phyloP scores from a whole-genome alignment of 2,329 filamentous ascomycete species.

The Fusarium compactum region DNA sequence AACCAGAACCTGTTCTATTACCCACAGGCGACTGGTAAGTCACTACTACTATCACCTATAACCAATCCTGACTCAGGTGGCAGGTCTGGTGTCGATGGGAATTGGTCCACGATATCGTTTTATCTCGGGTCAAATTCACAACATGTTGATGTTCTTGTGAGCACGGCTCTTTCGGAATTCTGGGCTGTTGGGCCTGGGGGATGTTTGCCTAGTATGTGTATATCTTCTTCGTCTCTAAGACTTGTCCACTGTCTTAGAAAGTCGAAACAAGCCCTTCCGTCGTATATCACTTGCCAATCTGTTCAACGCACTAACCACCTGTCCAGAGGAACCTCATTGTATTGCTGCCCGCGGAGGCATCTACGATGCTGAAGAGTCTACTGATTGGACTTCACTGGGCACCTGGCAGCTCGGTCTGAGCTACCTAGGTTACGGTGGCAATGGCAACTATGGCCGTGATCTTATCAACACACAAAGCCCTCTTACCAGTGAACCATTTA shows the following conservation, averaged over 20 bases:
- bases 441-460: constrained; percentile 74
- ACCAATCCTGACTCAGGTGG: constrained; percentile 22
- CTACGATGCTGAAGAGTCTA: constrained; percentile 66
- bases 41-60: background rate
- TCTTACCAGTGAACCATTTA: constrained; percentile 53
- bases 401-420: constrained; percentile 70
- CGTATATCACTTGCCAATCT: background rate
- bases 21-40: constrained; percentile 42
- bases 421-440: constrained; percentile 68
- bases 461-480: constrained; percentile 57
- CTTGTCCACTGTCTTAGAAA: background rate
- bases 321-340: constrained; percentile 64
- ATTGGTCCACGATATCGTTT: constrained; percentile 78
- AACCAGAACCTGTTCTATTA: constrained; percentile 40
- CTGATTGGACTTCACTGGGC: constrained; percentile 69
- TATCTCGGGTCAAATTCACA: constrained; percentile 56
- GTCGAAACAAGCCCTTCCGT: background rate
- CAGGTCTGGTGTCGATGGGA: constrained; percentile 74
- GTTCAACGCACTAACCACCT: constrained; percentile 36
- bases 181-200: constrained; percentile 74
- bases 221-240: background rate
- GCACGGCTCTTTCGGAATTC: constrained; percentile 77
- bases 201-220: constrained; percentile 62
- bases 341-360: constrained; percentile 67
- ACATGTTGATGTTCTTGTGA: constrained; percentile 61